phyloP scores from a whole-genome alignment of 2,329 filamentous ascomycete genomes.

The Epicoccum sorghinum region DNA sequence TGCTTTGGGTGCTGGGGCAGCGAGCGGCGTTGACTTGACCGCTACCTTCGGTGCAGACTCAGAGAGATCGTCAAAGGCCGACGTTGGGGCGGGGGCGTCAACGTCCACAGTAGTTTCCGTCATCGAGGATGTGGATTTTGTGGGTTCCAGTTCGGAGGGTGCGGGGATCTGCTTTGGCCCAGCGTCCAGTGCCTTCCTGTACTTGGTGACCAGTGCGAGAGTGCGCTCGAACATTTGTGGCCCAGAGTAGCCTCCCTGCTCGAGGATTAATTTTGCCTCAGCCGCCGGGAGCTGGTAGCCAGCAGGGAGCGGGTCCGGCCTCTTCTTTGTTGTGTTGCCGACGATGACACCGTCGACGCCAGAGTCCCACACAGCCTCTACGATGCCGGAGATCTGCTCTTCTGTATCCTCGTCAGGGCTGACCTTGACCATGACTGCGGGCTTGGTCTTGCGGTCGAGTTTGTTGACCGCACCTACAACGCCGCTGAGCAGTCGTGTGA shows the following conservation, averaged over 20 bases:
- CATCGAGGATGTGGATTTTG: constrained; percentile 10
- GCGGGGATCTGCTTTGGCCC: constrained; percentile 43
- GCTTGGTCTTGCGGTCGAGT: constrained; percentile 72
- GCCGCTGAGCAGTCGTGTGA: constrained; percentile 79
- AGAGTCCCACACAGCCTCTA: constrained; percentile 64
- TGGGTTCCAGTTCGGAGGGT: constrained; percentile 1
- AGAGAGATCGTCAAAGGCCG: constrained; percentile 39
- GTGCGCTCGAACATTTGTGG: constrained; percentile 87
- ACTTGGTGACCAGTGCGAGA: constrained; percentile 76
- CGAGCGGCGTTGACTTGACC: constrained; percentile 22
- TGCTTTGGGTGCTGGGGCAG: constrained; percentile 31
- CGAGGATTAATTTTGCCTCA: constrained; percentile 72
- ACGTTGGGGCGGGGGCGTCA: constrained; percentile 27
- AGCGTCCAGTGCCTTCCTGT: constrained; percentile 63
- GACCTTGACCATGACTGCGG: constrained; percentile 95
- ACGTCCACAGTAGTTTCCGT: constrained; percentile 27
- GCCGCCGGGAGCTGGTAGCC: constrained; percentile 67
- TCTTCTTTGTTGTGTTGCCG: constrained; percentile 91
- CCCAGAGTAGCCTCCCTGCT: constrained; percentile 89
- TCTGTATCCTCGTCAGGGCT: constrained; percentile 92
- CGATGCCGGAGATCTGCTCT: constrained; percentile 84
- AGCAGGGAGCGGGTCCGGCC: constrained; percentile 71
- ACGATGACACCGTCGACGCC: constrained; percentile 96
- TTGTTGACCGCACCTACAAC: constrained; percentile 79
- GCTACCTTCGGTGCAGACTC: constrained; percentile 37